Evolutionary conservation across 2,329 filamentous ascomycete genomes (phyloP).

Genomic region (Leptographium radiaticola): DNA sequence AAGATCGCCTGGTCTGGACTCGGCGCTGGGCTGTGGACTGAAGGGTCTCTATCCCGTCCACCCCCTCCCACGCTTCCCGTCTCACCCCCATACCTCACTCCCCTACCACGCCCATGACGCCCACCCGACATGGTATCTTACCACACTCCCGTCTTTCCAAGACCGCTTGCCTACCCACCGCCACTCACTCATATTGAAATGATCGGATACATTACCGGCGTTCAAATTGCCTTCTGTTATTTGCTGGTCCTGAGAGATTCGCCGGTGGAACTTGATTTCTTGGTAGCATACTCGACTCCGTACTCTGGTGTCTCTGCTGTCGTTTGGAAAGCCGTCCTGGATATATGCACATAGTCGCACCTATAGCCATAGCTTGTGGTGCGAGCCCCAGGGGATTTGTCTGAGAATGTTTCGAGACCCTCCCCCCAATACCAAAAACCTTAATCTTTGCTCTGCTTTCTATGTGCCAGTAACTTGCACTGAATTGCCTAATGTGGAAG

Average conservation of each 20-base stretch:
- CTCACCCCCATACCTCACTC: not conserved
- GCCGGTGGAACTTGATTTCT: not conserved
- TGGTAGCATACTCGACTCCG: not conserved
- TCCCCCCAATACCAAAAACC: not conserved
- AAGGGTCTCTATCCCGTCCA: not conserved
- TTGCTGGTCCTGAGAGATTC: not conserved
- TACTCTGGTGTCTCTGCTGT: not conserved
- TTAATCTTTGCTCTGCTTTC: not conserved
- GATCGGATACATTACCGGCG: slow-evolving; percentile 1
- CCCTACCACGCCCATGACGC: not conserved
- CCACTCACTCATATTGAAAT: slow-evolving; percentile 5
- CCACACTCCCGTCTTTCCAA: not conserved
- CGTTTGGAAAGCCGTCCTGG: not conserved
- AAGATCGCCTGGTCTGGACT: slow-evolving; percentile 9
- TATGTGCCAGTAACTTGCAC: not conserved
- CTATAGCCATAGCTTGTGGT: not conserved
- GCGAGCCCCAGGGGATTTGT: not conserved
- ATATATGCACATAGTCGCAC: not conserved
- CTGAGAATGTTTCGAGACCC: not conserved
- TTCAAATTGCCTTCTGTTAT: slow-evolving; percentile 1
- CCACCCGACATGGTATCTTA: not conserved
- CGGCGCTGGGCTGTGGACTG: slow-evolving; percentile 11
- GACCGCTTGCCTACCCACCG: not conserved
- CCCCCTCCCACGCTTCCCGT: not conserved
- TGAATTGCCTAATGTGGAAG: not conserved